phyloP scores from a whole-genome alignment of 208 protist genomes.

The Leishmania amazonensis region DNA sequence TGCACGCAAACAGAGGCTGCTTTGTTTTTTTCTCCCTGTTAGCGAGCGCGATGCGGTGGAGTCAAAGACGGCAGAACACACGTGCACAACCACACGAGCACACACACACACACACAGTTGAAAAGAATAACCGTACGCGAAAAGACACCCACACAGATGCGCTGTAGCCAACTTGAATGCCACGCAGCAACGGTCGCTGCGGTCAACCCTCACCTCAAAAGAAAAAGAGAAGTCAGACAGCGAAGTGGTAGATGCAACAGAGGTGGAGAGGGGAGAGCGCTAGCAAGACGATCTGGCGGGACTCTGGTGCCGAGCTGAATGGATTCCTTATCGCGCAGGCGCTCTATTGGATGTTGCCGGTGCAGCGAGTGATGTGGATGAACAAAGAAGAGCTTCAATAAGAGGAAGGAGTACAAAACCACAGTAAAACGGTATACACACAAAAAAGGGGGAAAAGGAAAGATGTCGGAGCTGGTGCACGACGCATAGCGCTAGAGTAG shows the following conservation, averaged over 20 bases:
- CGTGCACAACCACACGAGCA: constrained; percentile 3
- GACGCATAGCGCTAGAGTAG: background rate
- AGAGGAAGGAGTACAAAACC: background rate
- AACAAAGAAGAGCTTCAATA: background rate
- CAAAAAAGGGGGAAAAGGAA: background rate
- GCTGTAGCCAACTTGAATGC: background rate
- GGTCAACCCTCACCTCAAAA: background rate
- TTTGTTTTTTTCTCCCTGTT: background rate
- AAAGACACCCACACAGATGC: background rate
- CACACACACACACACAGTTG: background rate
- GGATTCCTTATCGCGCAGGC: background rate
- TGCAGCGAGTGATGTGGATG: background rate
- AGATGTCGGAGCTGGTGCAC: background rate
- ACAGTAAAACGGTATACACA: background rate
- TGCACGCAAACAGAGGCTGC: background rate
- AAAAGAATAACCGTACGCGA: constrained; percentile 2
- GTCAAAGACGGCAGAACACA: background rate
- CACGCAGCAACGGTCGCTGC: background rate
- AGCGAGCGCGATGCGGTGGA: background rate
- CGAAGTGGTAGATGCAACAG: background rate
- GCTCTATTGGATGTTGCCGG: background rate
- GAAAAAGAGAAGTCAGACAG: constrained; percentile 1
- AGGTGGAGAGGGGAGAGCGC: constrained; percentile 1
- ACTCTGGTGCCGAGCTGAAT: background rate
- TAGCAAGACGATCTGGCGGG: background rate